Evolutionary conservation across 2,329 filamentous ascomycete species (phyloP).

Genomic region (Penicillium palitans): DNA sequence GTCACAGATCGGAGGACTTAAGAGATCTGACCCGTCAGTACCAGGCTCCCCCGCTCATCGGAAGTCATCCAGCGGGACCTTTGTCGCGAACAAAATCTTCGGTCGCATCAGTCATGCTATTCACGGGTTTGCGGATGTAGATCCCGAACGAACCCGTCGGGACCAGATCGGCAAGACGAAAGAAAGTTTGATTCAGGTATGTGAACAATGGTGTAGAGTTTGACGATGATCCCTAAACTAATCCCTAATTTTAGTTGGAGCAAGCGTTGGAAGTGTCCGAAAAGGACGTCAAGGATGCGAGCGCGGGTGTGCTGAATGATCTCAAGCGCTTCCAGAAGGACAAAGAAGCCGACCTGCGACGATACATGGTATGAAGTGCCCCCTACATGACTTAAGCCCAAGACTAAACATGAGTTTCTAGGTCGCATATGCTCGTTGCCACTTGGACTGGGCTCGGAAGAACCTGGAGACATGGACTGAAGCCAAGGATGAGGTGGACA

Average conservation of each 20-base stretch:
- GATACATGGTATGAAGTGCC: constrained; percentile 79
- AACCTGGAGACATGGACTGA: constrained; percentile 92
- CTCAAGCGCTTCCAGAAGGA: constrained; percentile 89
- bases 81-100: constrained; percentile 90
- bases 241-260: constrained; percentile 64
- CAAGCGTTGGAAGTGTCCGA: constrained; percentile 86
- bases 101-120: constrained; percentile 93
- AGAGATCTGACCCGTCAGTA: constrained; percentile 37
- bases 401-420: constrained; percentile 40
- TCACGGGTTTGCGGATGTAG: constrained; percentile 92
- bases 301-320: constrained; percentile 81
- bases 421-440: constrained; percentile 89
- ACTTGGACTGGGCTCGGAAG: constrained; percentile 92
- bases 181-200: constrained; percentile 70
- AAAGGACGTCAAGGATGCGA: constrained; percentile 91
- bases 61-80: constrained; percentile 82
- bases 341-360: constrained; percentile 89
- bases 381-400: neutral
- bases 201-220: constrained; percentile 1
- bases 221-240: neutral
- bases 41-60: constrained; percentile 59
- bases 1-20: constrained; percentile 64
- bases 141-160: constrained; percentile 86
- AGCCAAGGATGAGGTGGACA: constrained; percentile 79
- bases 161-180: constrained; percentile 95